Conservation (phyloP, 1,284 basidiomycete genomes). For the Fomitopsis pinicola region DNA sequence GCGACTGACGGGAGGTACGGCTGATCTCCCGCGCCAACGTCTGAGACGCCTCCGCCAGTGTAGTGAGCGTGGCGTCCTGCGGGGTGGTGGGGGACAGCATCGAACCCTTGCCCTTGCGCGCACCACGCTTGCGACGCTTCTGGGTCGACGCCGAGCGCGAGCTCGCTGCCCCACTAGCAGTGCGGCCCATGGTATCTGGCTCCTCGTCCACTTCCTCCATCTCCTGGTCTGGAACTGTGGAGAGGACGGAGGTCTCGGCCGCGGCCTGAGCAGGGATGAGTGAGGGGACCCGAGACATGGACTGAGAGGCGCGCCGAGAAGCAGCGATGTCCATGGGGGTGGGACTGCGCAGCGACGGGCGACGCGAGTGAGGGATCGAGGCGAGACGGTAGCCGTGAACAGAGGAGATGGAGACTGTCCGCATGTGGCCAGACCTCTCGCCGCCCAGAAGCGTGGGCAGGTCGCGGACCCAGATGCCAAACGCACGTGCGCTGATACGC, state of each 20-base stretch:
- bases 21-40: conserved; percentile 81
- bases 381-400: conserved; percentile 58
- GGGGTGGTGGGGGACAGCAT: conserved; percentile 19
- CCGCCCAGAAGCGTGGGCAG: conserved; percentile 65
- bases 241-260: conserved; percentile 13
- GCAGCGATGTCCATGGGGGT: conserved; percentile 37
- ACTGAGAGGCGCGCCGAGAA: conserved; percentile 48
- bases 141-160: conserved; percentile 61
- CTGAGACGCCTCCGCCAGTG: conserved; percentile 78
- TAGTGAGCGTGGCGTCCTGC: conserved; percentile 53
- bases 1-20: conserved; percentile 35
- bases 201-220: conserved; percentile 39
- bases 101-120: conserved; percentile 62
- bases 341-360: conserved; percentile 59
- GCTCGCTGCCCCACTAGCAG: conserved; percentile 16
- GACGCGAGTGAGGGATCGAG: conserved; percentile 62
- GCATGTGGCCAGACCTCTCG: conserved; percentile 33
- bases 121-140: conserved; percentile 76
- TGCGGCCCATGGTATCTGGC: conserved; percentile 32
- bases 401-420: conserved; percentile 50
- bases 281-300: conserved; percentile 57
- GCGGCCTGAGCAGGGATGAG: conserved; percentile 50
- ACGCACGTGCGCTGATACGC: conserved; percentile 77
- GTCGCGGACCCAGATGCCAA: conserved; percentile 83
- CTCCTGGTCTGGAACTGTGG: conserved; percentile 39